Evolutionary conservation across 208 protist species (phyloP).

Genomic region (Acanthamoeba castellanii): DNA sequence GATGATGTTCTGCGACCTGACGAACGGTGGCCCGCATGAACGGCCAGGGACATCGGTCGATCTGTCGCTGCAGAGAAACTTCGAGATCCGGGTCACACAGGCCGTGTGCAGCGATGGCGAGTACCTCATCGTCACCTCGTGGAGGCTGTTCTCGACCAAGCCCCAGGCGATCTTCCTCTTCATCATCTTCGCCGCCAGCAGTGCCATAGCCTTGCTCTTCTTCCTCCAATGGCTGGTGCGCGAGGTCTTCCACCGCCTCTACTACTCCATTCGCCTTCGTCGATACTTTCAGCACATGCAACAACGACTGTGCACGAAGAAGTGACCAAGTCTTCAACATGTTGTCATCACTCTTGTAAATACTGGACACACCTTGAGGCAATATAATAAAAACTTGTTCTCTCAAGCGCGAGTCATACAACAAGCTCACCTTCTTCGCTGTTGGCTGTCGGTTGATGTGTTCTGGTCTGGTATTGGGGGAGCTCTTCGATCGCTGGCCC

Average conservation of each 20-base stretch:
- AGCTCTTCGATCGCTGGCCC: background rate
- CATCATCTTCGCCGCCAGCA: background rate
- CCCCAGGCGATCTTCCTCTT: constrained; percentile 35
- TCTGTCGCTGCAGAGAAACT: background rate
- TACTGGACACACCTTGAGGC: background rate
- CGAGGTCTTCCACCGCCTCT: background rate
- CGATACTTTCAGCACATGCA: background rate
- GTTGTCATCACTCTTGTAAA: background rate
- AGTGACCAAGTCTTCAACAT: background rate
- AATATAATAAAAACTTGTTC: background rate
- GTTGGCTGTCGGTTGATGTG: too few species aligned
- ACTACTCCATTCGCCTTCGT: constrained; percentile 9
- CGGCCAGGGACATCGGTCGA: background rate
- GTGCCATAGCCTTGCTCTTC: background rate
- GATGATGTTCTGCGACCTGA: too few species aligned
- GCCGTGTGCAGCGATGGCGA: background rate
- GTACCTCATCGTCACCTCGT: background rate
- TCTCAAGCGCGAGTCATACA: too few species aligned
- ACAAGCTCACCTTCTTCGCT: too few species aligned
- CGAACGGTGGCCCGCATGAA: too few species aligned
- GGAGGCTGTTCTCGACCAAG: background rate
- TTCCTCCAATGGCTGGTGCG: background rate
- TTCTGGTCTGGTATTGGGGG: too few species aligned
- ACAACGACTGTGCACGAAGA: background rate
- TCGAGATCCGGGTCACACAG: background rate